Conservation (phyloP, 768 basidiomycete species). For the Lactarius trivialis region DNA sequence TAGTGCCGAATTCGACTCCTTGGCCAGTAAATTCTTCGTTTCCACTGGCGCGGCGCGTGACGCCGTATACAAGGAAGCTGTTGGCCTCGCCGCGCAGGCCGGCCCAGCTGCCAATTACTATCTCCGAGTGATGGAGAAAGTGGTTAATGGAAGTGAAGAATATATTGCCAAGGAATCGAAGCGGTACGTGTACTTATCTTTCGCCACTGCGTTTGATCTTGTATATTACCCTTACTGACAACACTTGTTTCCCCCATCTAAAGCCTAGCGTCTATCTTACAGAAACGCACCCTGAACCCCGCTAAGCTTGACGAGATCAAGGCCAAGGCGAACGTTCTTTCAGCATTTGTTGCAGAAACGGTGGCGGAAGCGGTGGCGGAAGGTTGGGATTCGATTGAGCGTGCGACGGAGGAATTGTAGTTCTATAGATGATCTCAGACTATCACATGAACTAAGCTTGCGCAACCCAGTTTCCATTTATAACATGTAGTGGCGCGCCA, state of each 20-base stretch:
- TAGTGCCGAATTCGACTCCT: conserved; percentile 62
- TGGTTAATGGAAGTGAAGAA: conserved; percentile 56
- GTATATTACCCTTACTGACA: conserved; percentile 17
- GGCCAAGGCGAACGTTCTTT: conserved; percentile 82
- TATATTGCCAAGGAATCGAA: conserved; percentile 84
- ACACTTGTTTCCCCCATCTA: conserved; percentile 8
- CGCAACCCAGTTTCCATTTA: neutral
- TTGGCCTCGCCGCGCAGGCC: conserved; percentile 41
- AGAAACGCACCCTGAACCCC: conserved; percentile 68
- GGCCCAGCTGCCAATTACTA: conserved; percentile 67
- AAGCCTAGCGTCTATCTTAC: conserved; percentile 70
- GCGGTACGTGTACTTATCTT: conserved; percentile 47
- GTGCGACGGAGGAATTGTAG: conserved; percentile 24
- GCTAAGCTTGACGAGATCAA: conserved; percentile 90
- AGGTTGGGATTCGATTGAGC: conserved; percentile 25
- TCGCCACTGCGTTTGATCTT: conserved; percentile 19
- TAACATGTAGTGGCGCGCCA: neutral
- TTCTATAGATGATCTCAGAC: neutral
- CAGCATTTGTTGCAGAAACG: conserved; percentile 44
- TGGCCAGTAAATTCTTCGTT: conserved; percentile 70
- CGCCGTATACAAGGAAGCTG: conserved; percentile 61
- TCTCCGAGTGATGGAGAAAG: conserved; percentile 84
- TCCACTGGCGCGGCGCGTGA: conserved; percentile 51
- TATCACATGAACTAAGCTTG: neutral
- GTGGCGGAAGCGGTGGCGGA: conserved; percentile 29